Evolutionary conservation across 164 flowering plant genomes (phyloP), one percentile per base, ranked within the genome.

Genomic region (Annona squamosa): DNA sequence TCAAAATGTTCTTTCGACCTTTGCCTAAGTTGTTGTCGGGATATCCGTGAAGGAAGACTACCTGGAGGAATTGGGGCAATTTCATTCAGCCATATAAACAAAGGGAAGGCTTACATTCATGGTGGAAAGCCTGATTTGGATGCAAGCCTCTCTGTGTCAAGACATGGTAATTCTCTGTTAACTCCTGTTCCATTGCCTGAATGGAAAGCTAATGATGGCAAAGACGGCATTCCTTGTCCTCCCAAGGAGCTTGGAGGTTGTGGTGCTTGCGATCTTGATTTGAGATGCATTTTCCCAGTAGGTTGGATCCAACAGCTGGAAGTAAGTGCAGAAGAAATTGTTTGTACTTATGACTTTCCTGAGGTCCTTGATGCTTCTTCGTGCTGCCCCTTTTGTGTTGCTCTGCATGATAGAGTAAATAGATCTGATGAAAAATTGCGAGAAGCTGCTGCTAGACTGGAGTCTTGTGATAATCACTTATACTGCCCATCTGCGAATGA

Each of bases 1-100:
- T 73, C 84, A 71, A 81, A 77, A 9, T 88, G 97, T 80, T 92
- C 88, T 3, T 92, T 83, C 79, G 83, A 78, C 42, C 88, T 92
- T 56, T 94, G 97, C 83, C 83, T 90, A 80, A 80, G 79, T 73
- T 92, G 97, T 79, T 87, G 88, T 74, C 77, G 77, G 63, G 90
- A 88, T 68, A 72, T 85, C 45, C 72, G 78, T 59, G 72, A 37
- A 73, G 88, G 82, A 45, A 82, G 69, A 46, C 63, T 75, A 47
- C 74, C 46, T 71, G 84, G 76, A 76, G 75, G 76, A 48, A 66
- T 37, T 68, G 77, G 71, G 75, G 46, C 46, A 3, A 68, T 47
- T n/a, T 19, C 56, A 18, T 73, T 72, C 42, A 79, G 75, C 48
- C 65, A 67, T 18, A 61, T 68, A 6, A 78, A 79, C 67, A 70